Evolutionary conservation across 345 rosid genomes (phyloP).

Genomic region (Boechera divaricarpa): DNA sequence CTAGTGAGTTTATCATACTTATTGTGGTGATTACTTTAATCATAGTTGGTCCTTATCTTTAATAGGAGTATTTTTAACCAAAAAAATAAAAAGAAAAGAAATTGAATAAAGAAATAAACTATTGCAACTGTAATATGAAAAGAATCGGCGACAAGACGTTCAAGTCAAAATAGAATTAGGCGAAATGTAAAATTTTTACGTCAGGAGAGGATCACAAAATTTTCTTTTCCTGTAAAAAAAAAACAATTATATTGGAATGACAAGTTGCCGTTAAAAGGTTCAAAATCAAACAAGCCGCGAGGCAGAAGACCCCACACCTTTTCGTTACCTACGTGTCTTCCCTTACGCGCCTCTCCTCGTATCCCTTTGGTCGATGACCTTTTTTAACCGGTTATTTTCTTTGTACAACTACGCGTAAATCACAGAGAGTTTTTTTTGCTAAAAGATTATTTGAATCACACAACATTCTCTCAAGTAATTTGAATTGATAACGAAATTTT

Average conservation of each 20-base stretch:
- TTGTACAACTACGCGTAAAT: neutral
- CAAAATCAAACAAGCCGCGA: slow-evolving; percentile 45
- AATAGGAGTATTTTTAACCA: neutral
- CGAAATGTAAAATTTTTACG: slow-evolving; percentile 34
- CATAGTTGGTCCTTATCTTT: neutral
- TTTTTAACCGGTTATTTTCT: slow-evolving; percentile 9
- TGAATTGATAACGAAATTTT: neutral
- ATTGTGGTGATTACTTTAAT: slow-evolving; percentile 6
- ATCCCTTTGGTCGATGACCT: slow-evolving; percentile 41
- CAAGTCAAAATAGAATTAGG: slow-evolving; percentile 44
- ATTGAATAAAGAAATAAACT: neutral
- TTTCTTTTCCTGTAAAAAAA: slow-evolving; percentile 22
- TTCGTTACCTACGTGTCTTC: slow-evolving; percentile 45
- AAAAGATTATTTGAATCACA: neutral
- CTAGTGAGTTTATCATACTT: neutral
- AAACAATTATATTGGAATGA: slow-evolving; percentile 23
- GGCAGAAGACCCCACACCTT: neutral
- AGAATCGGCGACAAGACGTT: slow-evolving; percentile 42
- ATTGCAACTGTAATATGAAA: slow-evolving; percentile 38
- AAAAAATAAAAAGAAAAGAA: neutral
- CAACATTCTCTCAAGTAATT: too few relatives aligned
- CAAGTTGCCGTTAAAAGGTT: slow-evolving; percentile 41
- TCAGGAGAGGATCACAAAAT: slow-evolving; percentile 26
- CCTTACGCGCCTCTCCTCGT: slow-evolving; percentile 33
- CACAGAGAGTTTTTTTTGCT: neutral